Base-by-base conservation (phyloP, 225 moss, liverwort and hornwort genomes). In the Pleurozium schreberi region DNA sequence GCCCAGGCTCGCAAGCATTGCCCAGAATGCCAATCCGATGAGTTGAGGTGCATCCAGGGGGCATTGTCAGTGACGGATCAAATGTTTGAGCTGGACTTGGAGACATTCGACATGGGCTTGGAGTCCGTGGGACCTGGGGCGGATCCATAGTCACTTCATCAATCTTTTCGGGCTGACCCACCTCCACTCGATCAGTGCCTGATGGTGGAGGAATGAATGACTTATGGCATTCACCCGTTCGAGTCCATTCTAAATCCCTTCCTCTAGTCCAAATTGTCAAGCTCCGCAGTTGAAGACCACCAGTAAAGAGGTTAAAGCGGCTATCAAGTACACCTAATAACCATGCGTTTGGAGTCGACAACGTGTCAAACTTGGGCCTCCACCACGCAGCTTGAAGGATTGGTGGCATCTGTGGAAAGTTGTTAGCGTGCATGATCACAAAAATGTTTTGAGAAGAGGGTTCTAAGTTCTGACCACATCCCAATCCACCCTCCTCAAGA, bases 251-350 rank as follows among this genome's bases (percentile, higher is more conserved):
- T 81, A 18, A 81, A 60, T 14, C 60, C 1, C 18, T 81, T 81
- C n/a, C n/a, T 81, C 30, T 87, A 5, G 60, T 87, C 87, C 49
- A 88, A 70, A 17, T 7, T 14, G 57, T 84, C 5, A 80, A 9
- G 45, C 71, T 71, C 0, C 3, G 14, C 4, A 69, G 4, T 69
- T 42, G 42, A 42, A 42, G 40, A 69, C 42, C 14, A 69, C 0
- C 1, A 42, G 40, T 69, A 8, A 69, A 69, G 4, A 0, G n/a
- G n/a, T n/a, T n/a, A n/a, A n/a, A n/a, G n/a, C n/a, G n/a, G 12
- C n/a, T n/a, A n/a, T 68, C 22, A n/a, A 1, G 0, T 3, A 68
- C n/a, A 68, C 7, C 1, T 7, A n/a, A 68, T 0, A n/a, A 12
- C 22, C 12, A 68, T 2, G 1, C 1, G 6, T 68, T 68, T 7